A percentile compares a stretch with the other conserved stretches of the same genome.
phyloP scores from a whole-genome alignment of 345 rosid genomes.

The Moricandia arvensis region DNA sequence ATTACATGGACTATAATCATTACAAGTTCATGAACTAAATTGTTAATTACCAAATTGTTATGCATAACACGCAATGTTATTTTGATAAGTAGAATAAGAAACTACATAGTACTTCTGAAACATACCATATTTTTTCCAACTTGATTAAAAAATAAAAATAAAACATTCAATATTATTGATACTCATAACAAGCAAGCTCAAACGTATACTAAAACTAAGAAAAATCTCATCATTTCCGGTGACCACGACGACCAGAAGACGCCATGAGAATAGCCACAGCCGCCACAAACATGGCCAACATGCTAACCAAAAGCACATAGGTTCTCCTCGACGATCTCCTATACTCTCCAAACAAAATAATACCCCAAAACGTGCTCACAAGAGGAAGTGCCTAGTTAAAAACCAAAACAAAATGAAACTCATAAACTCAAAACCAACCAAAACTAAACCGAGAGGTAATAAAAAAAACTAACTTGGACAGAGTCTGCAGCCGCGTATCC shows the following conservation, averaged over 20 bases:
- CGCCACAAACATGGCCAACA: slow-evolving; percentile 69
- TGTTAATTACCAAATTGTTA: no score
- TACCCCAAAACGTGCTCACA: slow-evolving; percentile 88
- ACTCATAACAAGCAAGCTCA: background rate
- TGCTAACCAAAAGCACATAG: slow-evolving; percentile 53
- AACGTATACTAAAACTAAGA: slow-evolving; percentile 5
- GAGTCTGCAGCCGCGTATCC: slow-evolving; percentile 92
- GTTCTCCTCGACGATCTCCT: slow-evolving; percentile 66
- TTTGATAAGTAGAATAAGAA: background rate
- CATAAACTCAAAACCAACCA: background rate
- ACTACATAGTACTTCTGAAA: no score
- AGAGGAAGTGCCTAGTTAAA: slow-evolving; percentile 80
- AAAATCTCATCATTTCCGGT: slow-evolving; percentile 43
- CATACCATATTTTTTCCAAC: background rate
- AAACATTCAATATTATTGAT: background rate
- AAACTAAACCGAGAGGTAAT: background rate
- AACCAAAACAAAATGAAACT: background rate
- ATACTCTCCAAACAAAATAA: slow-evolving; percentile 80
- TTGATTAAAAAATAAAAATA: background rate
- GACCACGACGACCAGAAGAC: slow-evolving; percentile 78
- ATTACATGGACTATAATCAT: no score
- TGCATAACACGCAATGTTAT: background rate
- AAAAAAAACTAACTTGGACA: slow-evolving; percentile 55
- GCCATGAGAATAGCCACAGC: slow-evolving; percentile 86
- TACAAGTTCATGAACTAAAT: no score